Percentiles rank a stretch among this genome's conserved stretches.
Evolutionary conservation across 768 basidiomycete species (phyloP).

Genomic region (Hypholoma sublateritium): DNA sequence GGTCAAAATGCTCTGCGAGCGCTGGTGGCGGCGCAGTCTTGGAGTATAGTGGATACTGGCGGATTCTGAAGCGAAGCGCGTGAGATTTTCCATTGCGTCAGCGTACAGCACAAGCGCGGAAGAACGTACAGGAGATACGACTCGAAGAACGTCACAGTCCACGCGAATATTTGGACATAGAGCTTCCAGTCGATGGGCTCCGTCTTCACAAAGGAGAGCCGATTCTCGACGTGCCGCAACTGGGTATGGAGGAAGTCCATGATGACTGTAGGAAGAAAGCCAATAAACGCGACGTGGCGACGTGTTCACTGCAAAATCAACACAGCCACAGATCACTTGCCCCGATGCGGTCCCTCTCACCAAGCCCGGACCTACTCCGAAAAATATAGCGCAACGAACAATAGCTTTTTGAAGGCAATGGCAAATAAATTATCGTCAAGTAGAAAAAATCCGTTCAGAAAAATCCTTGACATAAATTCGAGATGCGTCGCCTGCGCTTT

Average conservation of each 20-base stretch:
- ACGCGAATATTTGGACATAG: slow-evolving; percentile 78
- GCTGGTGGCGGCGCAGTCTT: slow-evolving; percentile 70
- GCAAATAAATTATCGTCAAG: too few species aligned
- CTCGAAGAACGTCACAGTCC: slow-evolving; percentile 82
- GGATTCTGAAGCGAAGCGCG: slow-evolving; percentile 38
- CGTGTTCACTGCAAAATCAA: slow-evolving; percentile 19
- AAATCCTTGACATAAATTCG: too few species aligned
- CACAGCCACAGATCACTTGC: slow-evolving; percentile 21
- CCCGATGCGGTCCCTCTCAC: background rate
- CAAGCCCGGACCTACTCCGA: too few species aligned
- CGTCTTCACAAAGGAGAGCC: slow-evolving; percentile 68
- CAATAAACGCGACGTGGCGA: slow-evolving; percentile 24
- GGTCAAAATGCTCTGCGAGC: slow-evolving; percentile 66
- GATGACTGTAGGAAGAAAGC: slow-evolving; percentile 18
- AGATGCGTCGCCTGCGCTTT: too few species aligned
- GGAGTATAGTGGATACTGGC: slow-evolving; percentile 86
- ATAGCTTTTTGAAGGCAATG: too few species aligned
- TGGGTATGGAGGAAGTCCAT: slow-evolving; percentile 68
- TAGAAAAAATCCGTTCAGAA: too few species aligned
- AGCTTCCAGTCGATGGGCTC: slow-evolving; percentile 80
- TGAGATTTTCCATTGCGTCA: background rate
- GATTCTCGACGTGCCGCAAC: slow-evolving; percentile 55
- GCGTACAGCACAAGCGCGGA: background rate
- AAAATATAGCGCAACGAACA: too few species aligned
- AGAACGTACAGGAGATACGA: slow-evolving; percentile 75